A percentile compares a stretch with the other conserved stretches of the same genome.
Evolutionary conservation across 2,329 filamentous ascomycete genomes (phyloP).

Genomic region (Furcasterigmium furcatum): DNA sequence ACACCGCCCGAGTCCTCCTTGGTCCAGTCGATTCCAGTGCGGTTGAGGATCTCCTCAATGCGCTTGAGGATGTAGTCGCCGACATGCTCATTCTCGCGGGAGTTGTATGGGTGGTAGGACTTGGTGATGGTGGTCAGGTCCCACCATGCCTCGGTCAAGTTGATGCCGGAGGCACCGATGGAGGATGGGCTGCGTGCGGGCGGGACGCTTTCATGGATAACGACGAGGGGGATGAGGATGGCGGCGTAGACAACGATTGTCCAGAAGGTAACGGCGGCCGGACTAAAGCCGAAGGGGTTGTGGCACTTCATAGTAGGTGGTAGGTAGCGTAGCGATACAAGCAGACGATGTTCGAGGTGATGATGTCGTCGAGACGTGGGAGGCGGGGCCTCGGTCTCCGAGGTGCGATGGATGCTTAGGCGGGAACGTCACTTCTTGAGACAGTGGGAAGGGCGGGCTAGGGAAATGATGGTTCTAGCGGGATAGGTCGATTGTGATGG

Average conservation of each 20-base stretch:
- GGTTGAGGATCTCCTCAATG: constrained; percentile 65
- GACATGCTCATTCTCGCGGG: constrained; percentile 75
- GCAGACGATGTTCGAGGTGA: no score
- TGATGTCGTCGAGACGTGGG: neutral
- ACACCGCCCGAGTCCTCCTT: constrained; percentile 32
- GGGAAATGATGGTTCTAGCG: neutral
- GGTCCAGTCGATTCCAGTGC: constrained; percentile 51
- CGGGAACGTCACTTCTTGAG: no score
- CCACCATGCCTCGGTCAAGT: constrained; percentile 81
- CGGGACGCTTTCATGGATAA: constrained; percentile 75
- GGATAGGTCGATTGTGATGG: no score
- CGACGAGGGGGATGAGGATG: constrained; percentile 67
- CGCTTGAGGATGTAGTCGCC: constrained; percentile 72
- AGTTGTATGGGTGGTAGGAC: constrained; percentile 86
- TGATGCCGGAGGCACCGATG: constrained; percentile 54
- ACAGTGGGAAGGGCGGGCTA: constrained; percentile 8
- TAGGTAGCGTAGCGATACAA: no score
- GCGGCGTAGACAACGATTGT: constrained; percentile 74
- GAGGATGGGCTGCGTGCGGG: neutral
- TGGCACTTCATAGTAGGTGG: constrained; percentile 11
- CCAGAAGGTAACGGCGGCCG: constrained; percentile 78
- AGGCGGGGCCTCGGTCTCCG: neutral
- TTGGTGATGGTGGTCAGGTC: constrained; percentile 75
- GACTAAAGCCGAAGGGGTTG: constrained; percentile 73
- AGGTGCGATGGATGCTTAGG: no score